Conservation (phyloP, 2,329 filamentous ascomycete species). For the Lasiodiplodia gonubiensis region DNA sequence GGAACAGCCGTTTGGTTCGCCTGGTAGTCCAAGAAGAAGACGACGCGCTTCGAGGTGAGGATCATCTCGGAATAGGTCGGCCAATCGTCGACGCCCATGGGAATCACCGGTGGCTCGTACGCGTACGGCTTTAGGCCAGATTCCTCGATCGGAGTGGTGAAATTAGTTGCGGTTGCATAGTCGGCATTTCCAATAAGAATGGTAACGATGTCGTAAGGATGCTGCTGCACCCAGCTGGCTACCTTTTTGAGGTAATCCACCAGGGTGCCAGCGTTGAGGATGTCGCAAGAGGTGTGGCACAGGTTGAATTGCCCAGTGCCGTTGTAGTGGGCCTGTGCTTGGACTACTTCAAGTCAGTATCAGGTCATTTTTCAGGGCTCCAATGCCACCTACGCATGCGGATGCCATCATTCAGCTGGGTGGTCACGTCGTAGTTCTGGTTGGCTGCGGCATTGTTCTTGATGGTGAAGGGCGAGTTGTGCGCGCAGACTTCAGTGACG, state of each 20-base stretch:
- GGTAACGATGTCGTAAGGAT: constrained; percentile 88
- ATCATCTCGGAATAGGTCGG: constrained; percentile 73
- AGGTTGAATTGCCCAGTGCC: constrained; percentile 65
- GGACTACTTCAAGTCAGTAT: constrained; percentile 51
- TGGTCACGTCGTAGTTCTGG: constrained; percentile 44
- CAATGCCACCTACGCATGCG: constrained; percentile 39
- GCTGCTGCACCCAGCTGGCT: constrained; percentile 70
- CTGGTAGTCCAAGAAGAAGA: constrained; percentile 49
- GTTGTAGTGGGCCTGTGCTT: constrained; percentile 66
- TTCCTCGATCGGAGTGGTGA: constrained; percentile 70
- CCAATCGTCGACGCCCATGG: constrained; percentile 78
- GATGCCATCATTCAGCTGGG: constrained; percentile 49
- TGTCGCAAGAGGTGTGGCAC: constrained; percentile 83
- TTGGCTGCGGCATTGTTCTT: constrained; percentile 45
- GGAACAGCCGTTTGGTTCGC: constrained; percentile 79
- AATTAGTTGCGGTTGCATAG: constrained; percentile 69
- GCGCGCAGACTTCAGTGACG: constrained; percentile 49
- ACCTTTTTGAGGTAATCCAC: constrained; percentile 74
- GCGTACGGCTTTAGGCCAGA: constrained; percentile 75
- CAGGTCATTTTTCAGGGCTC: neutral
- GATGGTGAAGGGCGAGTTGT: constrained; percentile 47
- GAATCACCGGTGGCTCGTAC: constrained; percentile 73
- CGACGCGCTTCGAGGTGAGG: constrained; percentile 43
- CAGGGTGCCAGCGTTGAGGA: constrained; percentile 81
- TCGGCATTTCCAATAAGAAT: constrained; percentile 83